Conservation (phyloP, 495 filamentous ascomycete genomes). For the Penicillium tannophilum region DNA sequence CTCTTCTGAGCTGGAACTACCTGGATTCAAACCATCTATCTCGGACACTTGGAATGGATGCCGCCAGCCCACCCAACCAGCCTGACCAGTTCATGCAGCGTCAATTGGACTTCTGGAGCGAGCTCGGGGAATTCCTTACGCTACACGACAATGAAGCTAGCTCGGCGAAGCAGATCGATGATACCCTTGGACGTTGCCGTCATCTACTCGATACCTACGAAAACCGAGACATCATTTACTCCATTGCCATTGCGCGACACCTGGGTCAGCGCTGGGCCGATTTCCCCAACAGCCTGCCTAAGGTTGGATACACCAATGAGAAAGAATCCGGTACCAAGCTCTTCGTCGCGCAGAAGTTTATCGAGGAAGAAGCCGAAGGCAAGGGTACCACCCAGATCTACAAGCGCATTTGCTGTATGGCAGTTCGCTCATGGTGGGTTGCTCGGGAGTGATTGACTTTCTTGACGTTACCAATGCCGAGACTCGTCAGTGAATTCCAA, state of each 20-base stretch:
- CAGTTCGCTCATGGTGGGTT: conserved; percentile 57
- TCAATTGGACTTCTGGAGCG: conserved; percentile 80
- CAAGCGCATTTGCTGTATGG: conserved; percentile 75
- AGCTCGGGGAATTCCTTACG: conserved; percentile 71
- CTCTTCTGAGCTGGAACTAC: conserved; percentile 68
- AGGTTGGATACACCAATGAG: conserved; percentile 64
- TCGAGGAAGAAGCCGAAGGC: conserved; percentile 69
- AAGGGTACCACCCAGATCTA: conserved; percentile 81
- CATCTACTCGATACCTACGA: conserved; percentile 74
- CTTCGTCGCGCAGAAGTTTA: conserved; percentile 78
- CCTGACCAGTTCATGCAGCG: conserved; percentile 57
- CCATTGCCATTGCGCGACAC: conserved; percentile 77
- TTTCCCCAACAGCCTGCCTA: conserved; percentile 60
- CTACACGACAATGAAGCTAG: conserved; percentile 62
- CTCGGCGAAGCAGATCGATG: conserved; percentile 61
- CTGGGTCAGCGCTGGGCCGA: conserved; percentile 67
- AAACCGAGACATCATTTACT: conserved; percentile 91
- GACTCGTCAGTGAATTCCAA: conserved; percentile 4
- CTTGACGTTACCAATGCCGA: neutral
- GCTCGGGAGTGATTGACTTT: conserved; percentile 39
- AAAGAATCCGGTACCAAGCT: conserved; percentile 72
- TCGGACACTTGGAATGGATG: conserved; percentile 43
- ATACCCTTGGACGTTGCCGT: conserved; percentile 62
- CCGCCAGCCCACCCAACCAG: conserved; percentile 41
- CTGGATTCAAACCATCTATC: conserved; percentile 60